A percentile compares a stretch with the other conserved stretches of the same genome.
phyloP scores from a whole-genome alignment of 176 grass and related monocot genomes.

The Oryza longistaminata region DNA sequence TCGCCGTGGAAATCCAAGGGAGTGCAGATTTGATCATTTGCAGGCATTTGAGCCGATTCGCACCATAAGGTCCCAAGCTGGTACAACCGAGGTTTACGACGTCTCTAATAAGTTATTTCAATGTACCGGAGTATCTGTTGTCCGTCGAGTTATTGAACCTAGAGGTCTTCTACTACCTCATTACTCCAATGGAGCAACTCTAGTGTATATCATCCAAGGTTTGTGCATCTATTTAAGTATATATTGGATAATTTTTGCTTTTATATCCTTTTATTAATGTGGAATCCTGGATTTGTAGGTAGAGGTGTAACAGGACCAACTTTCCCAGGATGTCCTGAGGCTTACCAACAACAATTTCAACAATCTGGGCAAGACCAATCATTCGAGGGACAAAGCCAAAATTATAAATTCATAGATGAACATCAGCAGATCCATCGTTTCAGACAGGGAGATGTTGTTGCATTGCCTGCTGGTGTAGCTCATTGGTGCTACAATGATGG shows the following conservation, averaged over 20 bases:
- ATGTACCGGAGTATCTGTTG: slow-evolving; percentile 3
- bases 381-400: slow-evolving; percentile 25
- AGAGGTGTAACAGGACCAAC: slow-evolving; percentile 30
- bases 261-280: slow-evolving; percentile 21
- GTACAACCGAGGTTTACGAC: slow-evolving; percentile 20
- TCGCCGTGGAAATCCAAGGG: slow-evolving; percentile 21
- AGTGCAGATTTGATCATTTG: slow-evolving; percentile 30
- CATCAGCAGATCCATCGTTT: slow-evolving; percentile 50
- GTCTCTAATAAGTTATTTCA: slow-evolving; percentile 18
- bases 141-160: slow-evolving; percentile 24
- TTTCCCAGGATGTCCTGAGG: slow-evolving; percentile 44
- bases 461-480: slow-evolving; percentile 35
- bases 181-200: slow-evolving; percentile 25
- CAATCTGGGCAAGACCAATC: neutral
- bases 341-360: slow-evolving; percentile 43
- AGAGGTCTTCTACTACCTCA: slow-evolving; percentile 38
- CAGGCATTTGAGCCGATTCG: slow-evolving; percentile 4
- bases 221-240: neutral
- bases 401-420: slow-evolving; percentile 30
- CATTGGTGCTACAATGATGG: slow-evolving; percentile 29
- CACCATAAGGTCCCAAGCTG: slow-evolving; percentile 28
- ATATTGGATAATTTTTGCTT: neutral
- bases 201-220: slow-evolving; percentile 46
- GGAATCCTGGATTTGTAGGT: neutral
- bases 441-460: slow-evolving; percentile 45